Percentiles rank a stretch among this genome's conserved stretches.
Conservation (phyloP, 176 grass and related monocot species). For the Puya raimondii region DNA sequence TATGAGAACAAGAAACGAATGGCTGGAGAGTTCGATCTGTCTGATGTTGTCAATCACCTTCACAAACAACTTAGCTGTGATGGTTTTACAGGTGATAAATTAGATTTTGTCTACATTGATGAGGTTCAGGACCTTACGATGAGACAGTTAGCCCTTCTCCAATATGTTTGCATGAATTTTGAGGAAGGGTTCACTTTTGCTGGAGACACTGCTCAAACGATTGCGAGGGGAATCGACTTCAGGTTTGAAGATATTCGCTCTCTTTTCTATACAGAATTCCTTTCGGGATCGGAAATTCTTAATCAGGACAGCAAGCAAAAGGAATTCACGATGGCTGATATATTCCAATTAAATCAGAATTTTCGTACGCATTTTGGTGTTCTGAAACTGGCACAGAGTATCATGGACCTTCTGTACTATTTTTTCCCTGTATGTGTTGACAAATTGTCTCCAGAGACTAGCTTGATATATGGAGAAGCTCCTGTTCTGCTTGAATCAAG, state of each 20-base stretch:
- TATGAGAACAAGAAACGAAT: slow-evolving; percentile 56
- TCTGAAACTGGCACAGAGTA: slow-evolving; percentile 63
- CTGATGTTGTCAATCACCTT: slow-evolving; percentile 71
- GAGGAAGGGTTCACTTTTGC: slow-evolving; percentile 78
- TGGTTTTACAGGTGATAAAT: slow-evolving; percentile 37
- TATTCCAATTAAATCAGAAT: slow-evolving; percentile 76
- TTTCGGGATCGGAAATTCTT: slow-evolving; percentile 19
- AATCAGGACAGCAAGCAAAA: slow-evolving; percentile 32
- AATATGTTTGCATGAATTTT: slow-evolving; percentile 68
- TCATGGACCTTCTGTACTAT: slow-evolving; percentile 68
- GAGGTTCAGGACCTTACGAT: slow-evolving; percentile 93
- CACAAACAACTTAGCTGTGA: slow-evolving; percentile 26
- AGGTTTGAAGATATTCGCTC: slow-evolving; percentile 80
- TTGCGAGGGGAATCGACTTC: slow-evolving; percentile 81
- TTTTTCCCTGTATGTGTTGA: slow-evolving; percentile 68
- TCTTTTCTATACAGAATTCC: slow-evolving; percentile 66
- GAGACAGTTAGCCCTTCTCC: slow-evolving; percentile 66
- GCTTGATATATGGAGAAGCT: slow-evolving; percentile 73
- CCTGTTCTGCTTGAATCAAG: slow-evolving; percentile 65
- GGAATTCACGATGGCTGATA: slow-evolving; percentile 27
- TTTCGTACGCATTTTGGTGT: slow-evolving; percentile 77
- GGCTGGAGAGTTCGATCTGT: slow-evolving; percentile 59
- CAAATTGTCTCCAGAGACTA: slow-evolving; percentile 60
- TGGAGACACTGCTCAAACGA: slow-evolving; percentile 84
- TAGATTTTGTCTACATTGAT: slow-evolving; percentile 81